Percentiles rank a stretch among this genome's conserved stretches.
Evolutionary conservation across 2,329 filamentous ascomycete genomes (phyloP).

Genomic region (Botrytis fabae): DNA sequence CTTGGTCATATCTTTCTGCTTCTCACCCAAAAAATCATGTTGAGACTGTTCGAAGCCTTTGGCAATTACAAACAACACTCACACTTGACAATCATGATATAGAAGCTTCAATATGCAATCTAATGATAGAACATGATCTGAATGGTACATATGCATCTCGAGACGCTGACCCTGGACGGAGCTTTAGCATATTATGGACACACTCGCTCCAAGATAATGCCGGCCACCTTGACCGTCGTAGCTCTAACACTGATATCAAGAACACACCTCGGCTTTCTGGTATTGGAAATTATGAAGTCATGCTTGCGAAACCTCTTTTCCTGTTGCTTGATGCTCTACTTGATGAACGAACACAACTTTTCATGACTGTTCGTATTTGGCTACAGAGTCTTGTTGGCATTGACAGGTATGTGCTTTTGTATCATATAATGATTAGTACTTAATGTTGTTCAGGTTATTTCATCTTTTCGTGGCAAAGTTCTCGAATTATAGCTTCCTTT

Average conservation of each 20-base stretch:
- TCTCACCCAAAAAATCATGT: constrained; percentile 89
- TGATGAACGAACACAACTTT: constrained; percentile 71
- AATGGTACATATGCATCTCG: constrained; percentile 50
- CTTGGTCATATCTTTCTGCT: constrained; percentile 83
- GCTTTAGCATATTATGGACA: constrained; percentile 79
- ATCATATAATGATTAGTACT: constrained; percentile 26
- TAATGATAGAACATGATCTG: constrained; percentile 61
- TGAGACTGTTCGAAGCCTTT: constrained; percentile 82
- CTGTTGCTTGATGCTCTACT: constrained; percentile 76
- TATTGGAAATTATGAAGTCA: constrained; percentile 64
- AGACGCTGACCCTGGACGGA: constrained; percentile 62
- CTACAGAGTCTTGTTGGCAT: constrained; percentile 66
- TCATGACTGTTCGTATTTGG: constrained; percentile 79
- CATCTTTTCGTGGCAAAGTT: constrained; percentile 61
- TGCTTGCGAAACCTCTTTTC: constrained; percentile 80
- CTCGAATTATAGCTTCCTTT: constrained; percentile 55
- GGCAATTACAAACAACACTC: constrained; percentile 78
- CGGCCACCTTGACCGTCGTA: constrained; percentile 49
- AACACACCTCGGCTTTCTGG: constrained; percentile 51
- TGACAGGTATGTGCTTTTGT: constrained; percentile 53
- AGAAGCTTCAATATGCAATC: constrained; percentile 71
- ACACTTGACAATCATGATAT: constrained; percentile 69
- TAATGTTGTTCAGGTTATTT: constrained; percentile 52
- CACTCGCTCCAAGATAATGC: constrained; percentile 65
- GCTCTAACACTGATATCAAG: constrained; percentile 43